Evolutionary conservation across 2,329 filamentous ascomycete genomes (phyloP).

Genomic region (Neopestalotiopsis clavispora): DNA sequence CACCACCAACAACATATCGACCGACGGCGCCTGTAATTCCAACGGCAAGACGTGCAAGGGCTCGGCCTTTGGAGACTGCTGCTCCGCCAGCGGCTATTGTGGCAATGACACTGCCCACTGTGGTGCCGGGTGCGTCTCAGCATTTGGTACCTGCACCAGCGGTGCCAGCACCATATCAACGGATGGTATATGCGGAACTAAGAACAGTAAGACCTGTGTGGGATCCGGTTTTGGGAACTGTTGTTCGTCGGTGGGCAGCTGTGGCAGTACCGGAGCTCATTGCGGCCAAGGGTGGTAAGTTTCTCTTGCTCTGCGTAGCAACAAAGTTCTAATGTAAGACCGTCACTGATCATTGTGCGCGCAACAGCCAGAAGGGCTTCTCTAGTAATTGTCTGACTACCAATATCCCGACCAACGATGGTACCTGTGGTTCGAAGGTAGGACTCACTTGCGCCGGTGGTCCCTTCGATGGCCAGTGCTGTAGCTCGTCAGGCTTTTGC

Average conservation of each 20-base stretch:
- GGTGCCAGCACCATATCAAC: slow-evolving; percentile 3
- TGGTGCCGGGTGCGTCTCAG: neutral
- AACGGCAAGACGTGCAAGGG: no score
- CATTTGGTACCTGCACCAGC: slow-evolving; percentile 4
- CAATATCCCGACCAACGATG: slow-evolving; percentile 12
- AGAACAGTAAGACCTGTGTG: slow-evolving; percentile 11
- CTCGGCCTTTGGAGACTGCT: no score
- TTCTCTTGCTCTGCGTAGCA: no score
- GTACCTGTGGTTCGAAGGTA: slow-evolving; percentile 6
- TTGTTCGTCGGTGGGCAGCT: neutral
- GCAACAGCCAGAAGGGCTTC: slow-evolving; percentile 10
- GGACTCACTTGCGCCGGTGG: slow-evolving; percentile 11
- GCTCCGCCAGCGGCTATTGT: neutral
- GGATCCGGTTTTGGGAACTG: slow-evolving; percentile 8
- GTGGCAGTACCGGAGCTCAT: slow-evolving; percentile 13
- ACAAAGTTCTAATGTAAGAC: no score
- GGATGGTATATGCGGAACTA: slow-evolving; percentile 2
- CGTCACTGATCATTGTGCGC: no score
- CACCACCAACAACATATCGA: no score
- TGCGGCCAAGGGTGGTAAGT: slow-evolving; percentile 17
- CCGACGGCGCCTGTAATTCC: no score
- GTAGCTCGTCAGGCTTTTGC: slow-evolving; percentile 11
- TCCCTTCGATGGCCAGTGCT: slow-evolving; percentile 14
- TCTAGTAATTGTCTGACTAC: slow-evolving; percentile 10
- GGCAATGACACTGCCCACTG: neutral